Conservation (phyloP, 2,329 filamentous ascomycete genomes). For the Septoria petroselini region DNA sequence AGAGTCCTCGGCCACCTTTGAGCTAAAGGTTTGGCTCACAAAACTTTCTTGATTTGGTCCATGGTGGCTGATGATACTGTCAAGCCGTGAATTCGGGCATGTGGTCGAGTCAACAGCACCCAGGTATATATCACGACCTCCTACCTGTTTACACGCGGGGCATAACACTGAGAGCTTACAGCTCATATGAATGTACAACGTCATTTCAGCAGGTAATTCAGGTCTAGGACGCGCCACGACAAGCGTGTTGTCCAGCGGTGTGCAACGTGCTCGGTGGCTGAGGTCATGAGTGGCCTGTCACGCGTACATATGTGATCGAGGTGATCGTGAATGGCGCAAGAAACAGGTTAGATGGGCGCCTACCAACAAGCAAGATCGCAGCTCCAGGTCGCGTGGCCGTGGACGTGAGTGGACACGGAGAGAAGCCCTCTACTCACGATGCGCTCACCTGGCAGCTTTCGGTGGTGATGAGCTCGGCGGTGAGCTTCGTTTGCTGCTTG, state of each 20-base stretch:
- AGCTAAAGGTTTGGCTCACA: slow-evolving; percentile 34
- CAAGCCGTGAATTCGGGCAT: neutral
- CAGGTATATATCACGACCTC: slow-evolving; percentile 1
- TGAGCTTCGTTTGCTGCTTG: too few species aligned
- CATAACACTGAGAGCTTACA: neutral
- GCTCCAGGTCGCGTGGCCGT: too few species aligned
- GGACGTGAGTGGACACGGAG: too few species aligned
- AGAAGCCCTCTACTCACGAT: too few species aligned
- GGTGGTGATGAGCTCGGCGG: too few species aligned
- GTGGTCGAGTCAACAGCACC: slow-evolving; percentile 3
- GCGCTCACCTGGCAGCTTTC: too few species aligned
- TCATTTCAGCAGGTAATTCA: slow-evolving; percentile 1
- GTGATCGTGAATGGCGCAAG: neutral
- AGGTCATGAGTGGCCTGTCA: slow-evolving; percentile 11
- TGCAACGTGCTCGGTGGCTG: slow-evolving; percentile 14
- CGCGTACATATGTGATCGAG: neutral
- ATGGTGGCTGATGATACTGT: slow-evolving; percentile 29
- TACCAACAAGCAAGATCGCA: neutral
- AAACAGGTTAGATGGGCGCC: neutral
- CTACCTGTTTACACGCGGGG: slow-evolving; percentile 15
- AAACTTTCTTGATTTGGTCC: slow-evolving; percentile 47
- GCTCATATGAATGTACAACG: slow-evolving; percentile 7
- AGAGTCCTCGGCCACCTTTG: neutral
- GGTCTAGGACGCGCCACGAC: neutral
- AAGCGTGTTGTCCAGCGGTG: slow-evolving; percentile 7